These are phyloP conservation scores for Cyberlindnera meyerae DNA, from an alignment of 805 yeast genomes.

Conservation along the genomic window DNA sequence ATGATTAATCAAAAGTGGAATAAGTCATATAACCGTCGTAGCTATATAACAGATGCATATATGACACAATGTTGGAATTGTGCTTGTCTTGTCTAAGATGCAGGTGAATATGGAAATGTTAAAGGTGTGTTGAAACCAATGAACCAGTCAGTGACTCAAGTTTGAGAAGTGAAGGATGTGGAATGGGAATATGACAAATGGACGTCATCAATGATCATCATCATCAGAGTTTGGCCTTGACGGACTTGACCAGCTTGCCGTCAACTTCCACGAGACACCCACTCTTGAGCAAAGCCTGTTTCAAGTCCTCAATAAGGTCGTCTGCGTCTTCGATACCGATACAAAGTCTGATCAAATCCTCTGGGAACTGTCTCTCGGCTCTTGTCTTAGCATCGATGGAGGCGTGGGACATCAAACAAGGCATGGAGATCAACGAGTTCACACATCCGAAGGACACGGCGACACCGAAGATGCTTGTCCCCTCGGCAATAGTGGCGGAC, in stretches of 20 bases:
- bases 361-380: constrained; percentile 85
- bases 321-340: constrained; percentile 83
- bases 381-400: constrained; percentile 85
- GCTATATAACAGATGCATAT: too few relatives aligned
- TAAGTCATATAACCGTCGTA: too few relatives aligned
- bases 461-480: constrained; percentile 74
- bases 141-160: constrained; percentile 3
- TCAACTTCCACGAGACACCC: constrained; percentile 42
- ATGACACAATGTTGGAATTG: constrained; percentile 20
- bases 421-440: constrained; percentile 86
- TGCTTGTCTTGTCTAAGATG: too few relatives aligned
- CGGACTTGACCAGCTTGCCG: constrained; percentile 24
- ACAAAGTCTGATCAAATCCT: constrained; percentile 84
- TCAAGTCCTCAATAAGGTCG: constrained; percentile 79
- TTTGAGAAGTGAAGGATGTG: not conserved
- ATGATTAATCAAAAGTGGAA: constrained; percentile 10
- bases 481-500: constrained; percentile 69
- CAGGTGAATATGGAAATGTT: not conserved
- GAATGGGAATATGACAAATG: too few relatives aligned
- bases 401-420: constrained; percentile 97
- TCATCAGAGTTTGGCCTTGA: constrained; percentile 19
- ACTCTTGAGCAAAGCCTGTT: constrained; percentile 60
- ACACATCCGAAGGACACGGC: constrained; percentile 95
- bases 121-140: constrained; percentile 7
- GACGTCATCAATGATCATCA: too few relatives aligned